Conservation (phyloP, 2,329 filamentous ascomycete species). For the Biscogniauxia mediterranea region DNA sequence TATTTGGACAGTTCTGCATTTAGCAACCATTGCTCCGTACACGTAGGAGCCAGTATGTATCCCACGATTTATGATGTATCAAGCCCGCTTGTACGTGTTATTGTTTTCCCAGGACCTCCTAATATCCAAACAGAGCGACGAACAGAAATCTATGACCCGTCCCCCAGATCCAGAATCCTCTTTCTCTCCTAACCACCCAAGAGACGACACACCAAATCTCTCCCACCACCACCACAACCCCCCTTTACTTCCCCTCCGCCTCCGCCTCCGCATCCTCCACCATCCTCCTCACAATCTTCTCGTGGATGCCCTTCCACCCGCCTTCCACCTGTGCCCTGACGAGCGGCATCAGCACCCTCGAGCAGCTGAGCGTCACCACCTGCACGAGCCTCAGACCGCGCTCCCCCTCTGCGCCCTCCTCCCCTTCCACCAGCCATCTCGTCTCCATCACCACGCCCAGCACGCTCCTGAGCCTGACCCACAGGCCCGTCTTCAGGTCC, state of each 20-base stretch:
- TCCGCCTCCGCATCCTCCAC: slow-evolving; percentile 27
- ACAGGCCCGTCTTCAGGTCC: slow-evolving; percentile 47
- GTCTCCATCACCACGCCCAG: slow-evolving; percentile 54
- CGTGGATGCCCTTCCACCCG: slow-evolving; percentile 50
- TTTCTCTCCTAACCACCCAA: background rate
- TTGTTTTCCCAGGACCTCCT: too few relatives aligned
- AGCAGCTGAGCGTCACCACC: slow-evolving; percentile 49
- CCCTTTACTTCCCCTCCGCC: background rate
- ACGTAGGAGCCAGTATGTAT: too few relatives aligned
- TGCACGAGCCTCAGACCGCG: slow-evolving; percentile 45
- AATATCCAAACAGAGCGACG: too few relatives aligned
- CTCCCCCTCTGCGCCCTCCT: slow-evolving; percentile 30
- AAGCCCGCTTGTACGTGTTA: too few relatives aligned
- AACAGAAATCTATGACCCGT: too few relatives aligned
- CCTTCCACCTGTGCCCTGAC: slow-evolving; percentile 51
- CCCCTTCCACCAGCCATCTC: slow-evolving; percentile 41
- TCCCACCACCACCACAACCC: too few relatives aligned
- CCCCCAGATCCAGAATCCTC: too few relatives aligned
- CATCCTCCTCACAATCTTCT: slow-evolving; percentile 43
- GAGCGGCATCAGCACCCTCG: slow-evolving; percentile 46
- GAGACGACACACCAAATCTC: too few relatives aligned
- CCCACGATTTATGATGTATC: too few relatives aligned
- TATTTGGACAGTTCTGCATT: too few relatives aligned
- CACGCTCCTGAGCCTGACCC: slow-evolving; percentile 51
- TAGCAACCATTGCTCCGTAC: too few relatives aligned